A percentile compares a stretch with the other conserved stretches of the same genome.
Evolutionary conservation across 192 early-diverging fungal genomes (phyloP).

Genomic region (Coemansia sp.): DNA sequence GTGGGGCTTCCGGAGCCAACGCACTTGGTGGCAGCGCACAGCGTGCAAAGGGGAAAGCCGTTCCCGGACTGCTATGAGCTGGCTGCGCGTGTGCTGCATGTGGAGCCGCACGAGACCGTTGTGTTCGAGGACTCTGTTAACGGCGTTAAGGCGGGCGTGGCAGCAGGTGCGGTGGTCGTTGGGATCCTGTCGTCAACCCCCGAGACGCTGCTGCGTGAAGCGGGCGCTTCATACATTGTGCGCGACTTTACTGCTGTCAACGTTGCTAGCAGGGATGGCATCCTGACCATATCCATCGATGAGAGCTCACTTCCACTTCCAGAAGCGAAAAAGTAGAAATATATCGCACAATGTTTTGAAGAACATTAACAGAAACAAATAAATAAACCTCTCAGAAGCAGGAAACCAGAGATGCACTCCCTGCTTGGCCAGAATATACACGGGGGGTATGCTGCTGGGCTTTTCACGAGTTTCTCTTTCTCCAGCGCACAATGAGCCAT

Average conservation of each 20-base stretch:
- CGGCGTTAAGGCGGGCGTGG: conserved; percentile 30
- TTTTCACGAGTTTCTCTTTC: neutral
- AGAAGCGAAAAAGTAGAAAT: neutral
- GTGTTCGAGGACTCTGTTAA: conserved; percentile 46
- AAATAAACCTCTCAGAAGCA: too few relatives aligned
- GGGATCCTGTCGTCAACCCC: conserved; percentile 30
- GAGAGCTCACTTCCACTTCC: neutral
- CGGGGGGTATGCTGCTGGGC: neutral
- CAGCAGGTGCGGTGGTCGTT: conserved; percentile 30
- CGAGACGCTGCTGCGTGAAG: conserved; percentile 7
- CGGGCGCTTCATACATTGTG: conserved; percentile 34
- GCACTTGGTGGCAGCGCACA: conserved; percentile 21
- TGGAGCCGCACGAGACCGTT: conserved; percentile 13
- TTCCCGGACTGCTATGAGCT: conserved; percentile 26
- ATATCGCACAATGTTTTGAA: too few relatives aligned
- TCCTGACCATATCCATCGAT: neutral
- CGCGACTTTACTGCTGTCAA: conserved; percentile 17
- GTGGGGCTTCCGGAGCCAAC: conserved; percentile 19
- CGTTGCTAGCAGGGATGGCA: neutral
- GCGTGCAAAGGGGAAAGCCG: conserved; percentile 26
- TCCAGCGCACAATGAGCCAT: conserved; percentile 20
- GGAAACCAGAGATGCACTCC: too few relatives aligned
- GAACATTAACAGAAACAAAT: neutral
- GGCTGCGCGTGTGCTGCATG: conserved; percentile 19
- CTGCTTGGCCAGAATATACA: too few relatives aligned